Conservation (phyloP, 495 filamentous ascomycete genomes). For the Hypoxylon lienhwacheense region DNA sequence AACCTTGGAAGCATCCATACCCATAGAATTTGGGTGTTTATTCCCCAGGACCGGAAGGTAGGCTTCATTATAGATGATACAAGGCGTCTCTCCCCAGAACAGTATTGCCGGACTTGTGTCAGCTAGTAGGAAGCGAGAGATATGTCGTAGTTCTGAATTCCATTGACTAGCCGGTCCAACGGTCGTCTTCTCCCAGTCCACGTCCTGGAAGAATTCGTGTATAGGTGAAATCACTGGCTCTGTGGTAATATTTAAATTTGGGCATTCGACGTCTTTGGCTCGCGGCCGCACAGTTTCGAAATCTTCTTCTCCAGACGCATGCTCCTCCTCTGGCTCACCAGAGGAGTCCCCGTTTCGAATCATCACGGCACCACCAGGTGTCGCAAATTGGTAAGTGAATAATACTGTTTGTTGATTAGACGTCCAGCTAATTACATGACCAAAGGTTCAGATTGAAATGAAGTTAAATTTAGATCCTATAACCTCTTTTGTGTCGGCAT, state of each 20-base stretch:
- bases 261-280: not conserved
- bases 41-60: constrained; percentile 45
- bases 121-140: constrained; percentile 29
- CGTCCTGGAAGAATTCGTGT: constrained; percentile 1
- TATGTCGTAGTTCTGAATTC: constrained; percentile 19
- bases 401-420: not conserved
- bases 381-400: not conserved
- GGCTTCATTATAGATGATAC: constrained; percentile 50
- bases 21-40: constrained; percentile 44
- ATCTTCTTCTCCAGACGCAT: not conserved
- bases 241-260: not conserved
- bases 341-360: not conserved
- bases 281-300: not conserved
- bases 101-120: constrained; percentile 34
- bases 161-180: constrained; percentile 8
- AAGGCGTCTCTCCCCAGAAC: constrained; percentile 51
- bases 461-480: no score
- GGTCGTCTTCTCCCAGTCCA: constrained; percentile 18
- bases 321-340: not conserved
- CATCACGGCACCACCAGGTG: constrained; percentile 18
- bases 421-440: no score
- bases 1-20: constrained; percentile 41
- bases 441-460: no score
- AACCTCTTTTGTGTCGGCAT: no score
- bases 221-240: not conserved